Base-by-base conservation (phyloP, 179 eudicot genomes). In the Carnegiea gigantea region DNA sequence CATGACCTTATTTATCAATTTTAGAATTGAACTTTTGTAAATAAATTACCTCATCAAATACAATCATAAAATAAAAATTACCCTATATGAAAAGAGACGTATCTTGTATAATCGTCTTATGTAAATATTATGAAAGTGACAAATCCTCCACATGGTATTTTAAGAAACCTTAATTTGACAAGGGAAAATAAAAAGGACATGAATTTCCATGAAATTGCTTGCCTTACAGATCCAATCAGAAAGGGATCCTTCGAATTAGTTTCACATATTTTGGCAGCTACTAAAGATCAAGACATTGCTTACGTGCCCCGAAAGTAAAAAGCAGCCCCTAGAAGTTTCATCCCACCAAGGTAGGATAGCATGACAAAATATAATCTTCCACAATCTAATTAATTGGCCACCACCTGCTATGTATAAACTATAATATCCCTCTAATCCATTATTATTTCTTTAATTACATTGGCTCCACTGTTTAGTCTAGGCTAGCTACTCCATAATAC, bases 221-320 rank as follows among this genome's bases (percentile, higher is more conserved):
- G 11, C n/a, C 18, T 5, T 38, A 1, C 2, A 21, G 2, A 40
- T 30, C 36, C 64, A 48, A n/a, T 36, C 1, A 0, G 21, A 8
- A 53, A 5, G 12, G 2, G 65, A 2, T 71, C 30, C 28, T 26
- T 76, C 51, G 10, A 49, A 6, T 76, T 2, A 33, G 17, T 30
- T 70, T 71, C 74, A 60, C 21, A 44, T 40, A 18, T 23, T 71
- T 28, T 77, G 65, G 82, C 40, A 44, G 79, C 70, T 18, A 57
- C 17, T 36, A 20, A 36, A 43, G 14, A 71, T n/a, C 2, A 54
- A 67, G 79, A 49, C 67, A 81, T 81, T 51, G 79, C 40, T 79
- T 75, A 36, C 82, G 85, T 83, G 82, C 40, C 49, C 78, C 82
- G 26, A 33, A 83, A 83, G 75, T 60, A 38, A 68, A 75, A 79